Base-by-base conservation (phyloP, 345 rosid genomes). In the Eucalyptus curtisii region DNA sequence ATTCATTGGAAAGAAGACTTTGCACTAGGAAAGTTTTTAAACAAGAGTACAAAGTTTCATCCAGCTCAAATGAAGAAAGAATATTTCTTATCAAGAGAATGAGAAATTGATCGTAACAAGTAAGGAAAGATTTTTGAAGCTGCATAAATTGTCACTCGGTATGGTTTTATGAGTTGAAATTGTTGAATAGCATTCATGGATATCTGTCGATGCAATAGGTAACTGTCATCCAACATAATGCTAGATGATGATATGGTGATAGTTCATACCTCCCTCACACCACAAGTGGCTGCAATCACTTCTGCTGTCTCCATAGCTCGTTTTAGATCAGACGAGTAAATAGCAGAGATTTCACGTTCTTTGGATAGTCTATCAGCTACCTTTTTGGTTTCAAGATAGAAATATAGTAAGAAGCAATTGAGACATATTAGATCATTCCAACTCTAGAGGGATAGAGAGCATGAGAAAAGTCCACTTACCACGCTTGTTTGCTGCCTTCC, bases 401-500 rank as follows among this genome's bases (percentile, higher is more conserved):
- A 61, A 3, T 14, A 85, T 50, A 45, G 20, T 47, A 85, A 85
- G 33, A 85, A 45, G 86, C 86, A 42, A 85, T 55, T 31, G 17
- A 61, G 37, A 61, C 17, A 33, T 19, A 7, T 47, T 3, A 30
- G 11, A 45, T 45, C 47, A 47, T 45, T 45, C 37, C 49, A 13
- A 47, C 49, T 45, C 19, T 16, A 85, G 13, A 48, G 53, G 22
- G 86, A 84, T 22, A 85, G 33, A 48, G 33, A 9, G 33, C 86
- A 37, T 48, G 79, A 59, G 49, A 25, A 27, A n/a, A 27, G 52
- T 85, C 30, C 84, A 61, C 88, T 66, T 87, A 90, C 91, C 3
- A 64, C 86, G 12, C 80, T 47, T 47, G 92, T 90, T 66, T 90
- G 89, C 53, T 42, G 49, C 40, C 89, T 55, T 52, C 92, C 90